These are phyloP conservation scores for Colletotrichum limetticola DNA, from an alignment of 2,329 filamentous ascomycete genomes.

Conservation along the genomic window DNA sequence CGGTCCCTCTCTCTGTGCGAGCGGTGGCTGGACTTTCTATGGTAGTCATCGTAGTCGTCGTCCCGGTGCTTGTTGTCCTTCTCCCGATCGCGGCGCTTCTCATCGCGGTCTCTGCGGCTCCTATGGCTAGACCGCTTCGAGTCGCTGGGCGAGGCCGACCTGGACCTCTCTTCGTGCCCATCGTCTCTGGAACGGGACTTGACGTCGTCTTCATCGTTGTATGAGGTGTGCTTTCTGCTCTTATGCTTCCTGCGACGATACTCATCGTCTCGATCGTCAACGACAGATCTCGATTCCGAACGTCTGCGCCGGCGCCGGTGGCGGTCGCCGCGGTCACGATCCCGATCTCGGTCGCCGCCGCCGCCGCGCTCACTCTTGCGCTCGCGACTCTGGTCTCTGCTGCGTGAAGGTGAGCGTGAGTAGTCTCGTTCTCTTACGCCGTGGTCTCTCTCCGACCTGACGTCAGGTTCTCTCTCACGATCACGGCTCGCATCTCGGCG, in stretches of 20 bases:
- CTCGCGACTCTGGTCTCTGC: conserved; percentile 53
- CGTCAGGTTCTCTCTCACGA: conserved; percentile 43
- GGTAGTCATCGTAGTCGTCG: conserved; percentile 58
- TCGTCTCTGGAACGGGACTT: conserved; percentile 46
- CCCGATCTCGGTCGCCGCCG: conserved; percentile 39
- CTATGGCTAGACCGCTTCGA: conserved; percentile 68
- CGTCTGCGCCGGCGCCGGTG: conserved; percentile 63
- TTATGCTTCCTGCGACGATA: conserved; percentile 63
- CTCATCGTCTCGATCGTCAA: conserved; percentile 58
- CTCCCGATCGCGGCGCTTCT: conserved; percentile 54
- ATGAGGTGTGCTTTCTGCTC: conserved; percentile 51
- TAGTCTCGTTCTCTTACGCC: conserved; percentile 37
- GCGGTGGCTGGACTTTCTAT: conserved; percentile 52
- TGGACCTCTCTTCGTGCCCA: conserved; percentile 65
- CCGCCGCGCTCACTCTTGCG: conserved; percentile 54
- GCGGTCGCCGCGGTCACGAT: conserved; percentile 43
- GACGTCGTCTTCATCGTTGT: conserved; percentile 58
- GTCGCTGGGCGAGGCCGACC: conserved; percentile 73
- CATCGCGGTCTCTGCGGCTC: conserved; percentile 67
- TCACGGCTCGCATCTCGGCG: conserved; percentile 49
- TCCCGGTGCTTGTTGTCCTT: conserved; percentile 58
- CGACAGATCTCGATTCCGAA: conserved; percentile 57
- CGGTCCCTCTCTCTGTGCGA: conserved; percentile 53
- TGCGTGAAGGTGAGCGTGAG: conserved; percentile 48
- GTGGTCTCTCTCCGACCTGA: conserved; percentile 36